phyloP scores from a whole-genome alignment of 495 filamentous ascomycete species.

The Neurospora terricola region DNA sequence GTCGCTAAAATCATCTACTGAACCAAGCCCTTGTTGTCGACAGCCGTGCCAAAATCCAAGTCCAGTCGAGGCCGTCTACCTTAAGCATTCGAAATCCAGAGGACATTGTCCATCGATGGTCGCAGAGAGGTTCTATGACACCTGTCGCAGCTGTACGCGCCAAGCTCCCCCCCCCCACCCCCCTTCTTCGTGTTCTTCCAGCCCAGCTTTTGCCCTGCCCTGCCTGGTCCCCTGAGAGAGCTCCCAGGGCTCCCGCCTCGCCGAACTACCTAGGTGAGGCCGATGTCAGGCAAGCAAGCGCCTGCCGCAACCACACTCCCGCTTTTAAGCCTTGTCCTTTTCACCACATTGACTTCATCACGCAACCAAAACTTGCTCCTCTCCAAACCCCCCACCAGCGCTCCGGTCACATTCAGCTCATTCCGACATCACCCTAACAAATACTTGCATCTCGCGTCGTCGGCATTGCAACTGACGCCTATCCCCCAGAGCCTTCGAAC shows the following conservation, averaged over 20 bases:
- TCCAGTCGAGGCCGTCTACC: background rate
- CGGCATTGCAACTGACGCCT: conserved; percentile 6
- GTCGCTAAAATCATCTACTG: background rate
- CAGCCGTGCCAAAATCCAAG: background rate
- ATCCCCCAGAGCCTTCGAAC: conserved; percentile 14
- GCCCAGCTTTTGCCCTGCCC: background rate
- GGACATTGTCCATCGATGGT: conserved; percentile 1
- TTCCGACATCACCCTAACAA: background rate
- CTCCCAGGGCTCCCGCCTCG: background rate
- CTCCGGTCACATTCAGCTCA: background rate
- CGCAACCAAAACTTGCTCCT: background rate
- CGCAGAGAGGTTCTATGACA: conserved; percentile 9
- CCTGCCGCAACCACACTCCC: background rate
- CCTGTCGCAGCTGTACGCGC: conserved; percentile 14
- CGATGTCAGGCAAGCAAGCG: background rate
- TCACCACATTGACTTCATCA: background rate
- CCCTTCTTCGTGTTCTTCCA: background rate
- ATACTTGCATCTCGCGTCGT: background rate
- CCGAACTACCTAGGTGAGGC: background rate
- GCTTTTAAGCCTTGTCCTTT: background rate
- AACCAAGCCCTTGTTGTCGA: background rate
- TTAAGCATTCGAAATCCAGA: background rate
- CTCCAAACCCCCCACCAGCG: background rate
- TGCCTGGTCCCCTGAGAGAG: background rate
- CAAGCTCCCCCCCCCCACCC: background rate